These are phyloP conservation scores for Kandelia obovata DNA, from an alignment of 345 rosid genomes.

Conservation along the genomic window DNA sequence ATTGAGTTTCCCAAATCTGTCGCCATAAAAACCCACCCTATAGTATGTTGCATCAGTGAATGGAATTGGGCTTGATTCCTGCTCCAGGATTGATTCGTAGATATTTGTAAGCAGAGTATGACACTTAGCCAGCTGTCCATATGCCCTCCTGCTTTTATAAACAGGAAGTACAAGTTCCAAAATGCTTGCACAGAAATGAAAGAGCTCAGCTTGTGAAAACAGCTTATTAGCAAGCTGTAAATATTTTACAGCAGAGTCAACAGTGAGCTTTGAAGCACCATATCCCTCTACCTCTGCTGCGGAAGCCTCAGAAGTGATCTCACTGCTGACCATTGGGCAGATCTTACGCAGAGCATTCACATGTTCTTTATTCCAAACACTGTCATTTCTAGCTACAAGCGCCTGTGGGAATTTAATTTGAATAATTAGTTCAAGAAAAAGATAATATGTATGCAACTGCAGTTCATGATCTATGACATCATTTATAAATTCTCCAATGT, in stretches of 20 bases:
- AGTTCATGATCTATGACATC: not conserved
- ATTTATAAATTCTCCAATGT: not conserved
- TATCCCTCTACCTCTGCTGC: conserved; percentile 99
- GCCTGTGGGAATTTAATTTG: conserved; percentile 47
- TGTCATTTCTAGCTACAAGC: conserved; percentile 89
- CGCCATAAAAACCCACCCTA: conserved; percentile 97
- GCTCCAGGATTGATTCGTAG: conserved; percentile 91
- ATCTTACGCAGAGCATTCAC: conserved; percentile 76
- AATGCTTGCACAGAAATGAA: conserved; percentile 96
- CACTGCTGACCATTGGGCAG: conserved; percentile 92
- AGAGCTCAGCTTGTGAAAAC: conserved; percentile 95
- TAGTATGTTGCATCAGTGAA: conserved; percentile 97
- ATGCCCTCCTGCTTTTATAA: conserved; percentile 90
- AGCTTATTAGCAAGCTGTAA: conserved; percentile 94
- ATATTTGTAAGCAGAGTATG: conserved; percentile 82
- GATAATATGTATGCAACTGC: not conserved
- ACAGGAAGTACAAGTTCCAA: conserved; percentile 97
- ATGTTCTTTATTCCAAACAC: conserved; percentile 99
- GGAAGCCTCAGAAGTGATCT: conserved; percentile 86
- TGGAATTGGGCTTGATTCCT: conserved; percentile 92
- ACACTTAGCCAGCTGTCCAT: conserved; percentile 94
- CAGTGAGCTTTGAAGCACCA: conserved; percentile 98
- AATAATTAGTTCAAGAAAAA: conserved; percentile 3
- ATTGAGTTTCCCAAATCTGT: conserved; percentile 85
- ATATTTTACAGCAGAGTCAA: conserved; percentile 97